A percentile compares a stretch with the other conserved stretches of the same genome.
Evolutionary conservation across 1,284 basidiomycete genomes (phyloP).

Genomic region (Malassezia sp.): DNA sequence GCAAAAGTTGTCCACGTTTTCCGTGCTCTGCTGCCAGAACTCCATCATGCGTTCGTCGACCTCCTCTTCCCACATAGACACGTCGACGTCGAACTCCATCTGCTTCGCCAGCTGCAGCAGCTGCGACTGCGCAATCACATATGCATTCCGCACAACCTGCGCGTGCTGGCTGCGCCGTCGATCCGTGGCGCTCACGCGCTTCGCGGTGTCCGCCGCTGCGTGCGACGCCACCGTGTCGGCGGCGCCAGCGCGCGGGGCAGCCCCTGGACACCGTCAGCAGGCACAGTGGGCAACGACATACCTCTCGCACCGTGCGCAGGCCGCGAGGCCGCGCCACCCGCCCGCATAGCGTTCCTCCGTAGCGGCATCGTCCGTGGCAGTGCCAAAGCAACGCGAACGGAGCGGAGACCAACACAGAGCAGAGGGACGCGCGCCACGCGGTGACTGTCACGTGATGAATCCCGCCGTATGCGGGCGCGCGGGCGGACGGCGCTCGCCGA

Average conservation of each 20-base stretch:
- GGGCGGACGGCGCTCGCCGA: not conserved
- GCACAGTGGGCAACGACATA: no score
- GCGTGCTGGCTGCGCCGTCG: no score
- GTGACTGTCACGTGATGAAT: conserved; percentile 6
- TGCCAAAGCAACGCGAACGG: no score
- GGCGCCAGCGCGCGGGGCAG: no score
- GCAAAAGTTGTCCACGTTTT: conserved; percentile 12
- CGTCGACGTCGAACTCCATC: conserved; percentile 15
- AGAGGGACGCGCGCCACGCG: not conserved
- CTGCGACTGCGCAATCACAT: conserved; percentile 16
- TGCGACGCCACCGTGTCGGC: no score
- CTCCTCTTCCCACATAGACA: conserved; percentile 12
- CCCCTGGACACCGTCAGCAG: no score
- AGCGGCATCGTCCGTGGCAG: conserved; percentile 13
- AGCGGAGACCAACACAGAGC: not conserved
- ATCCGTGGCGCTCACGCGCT: no score
- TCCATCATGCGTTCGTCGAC: conserved; percentile 12
- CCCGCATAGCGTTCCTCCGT: conserved; percentile 7
- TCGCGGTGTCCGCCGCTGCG: no score
- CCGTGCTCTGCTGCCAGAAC: conserved; percentile 12
- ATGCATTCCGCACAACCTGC: conserved; percentile 15
- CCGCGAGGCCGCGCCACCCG: no score
- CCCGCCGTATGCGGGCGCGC: not conserved
- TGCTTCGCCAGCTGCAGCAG: conserved; percentile 17
- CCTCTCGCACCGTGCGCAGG: no score